Conservation (phyloP, 2,329 filamentous ascomycete genomes). For the Calonectria multiphialidica region DNA sequence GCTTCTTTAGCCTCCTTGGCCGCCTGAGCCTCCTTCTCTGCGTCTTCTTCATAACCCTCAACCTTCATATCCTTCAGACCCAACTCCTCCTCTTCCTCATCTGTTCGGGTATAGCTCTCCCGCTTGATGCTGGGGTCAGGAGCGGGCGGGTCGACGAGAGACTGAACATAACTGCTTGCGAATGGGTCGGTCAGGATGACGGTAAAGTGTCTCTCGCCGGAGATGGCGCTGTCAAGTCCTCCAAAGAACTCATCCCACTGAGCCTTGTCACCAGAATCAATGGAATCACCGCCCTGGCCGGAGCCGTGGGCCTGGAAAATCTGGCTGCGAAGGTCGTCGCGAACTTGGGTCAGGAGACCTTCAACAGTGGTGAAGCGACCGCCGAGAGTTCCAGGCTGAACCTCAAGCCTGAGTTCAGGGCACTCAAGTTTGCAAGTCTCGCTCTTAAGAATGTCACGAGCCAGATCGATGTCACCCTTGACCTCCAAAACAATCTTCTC, state of each 20-base stretch:
- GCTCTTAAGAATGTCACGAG: slow-evolving; percentile 94
- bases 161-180: slow-evolving; percentile 94
- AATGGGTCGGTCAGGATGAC: slow-evolving; percentile 89
- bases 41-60: slow-evolving; percentile 78
- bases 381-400: slow-evolving; percentile 94
- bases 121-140: slow-evolving; percentile 83
- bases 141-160: slow-evolving; percentile 78
- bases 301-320: slow-evolving; percentile 83
- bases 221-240: slow-evolving; percentile 81
- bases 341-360: slow-evolving; percentile 91
- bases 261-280: slow-evolving; percentile 72
- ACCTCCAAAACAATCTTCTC: slow-evolving; percentile 85
- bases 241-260: slow-evolving; percentile 88
- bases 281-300: slow-evolving; percentile 80
- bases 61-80: slow-evolving; percentile 93
- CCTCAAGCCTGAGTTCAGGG: slow-evolving; percentile 86
- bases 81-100: slow-evolving; percentile 93
- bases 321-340: slow-evolving; percentile 87
- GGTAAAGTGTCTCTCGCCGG: slow-evolving; percentile 83
- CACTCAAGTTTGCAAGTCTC: slow-evolving; percentile 91
- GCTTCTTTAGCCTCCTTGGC: slow-evolving; percentile 27
- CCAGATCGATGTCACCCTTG: slow-evolving; percentile 77
- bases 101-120: slow-evolving; percentile 87
- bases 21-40: slow-evolving; percentile 44
- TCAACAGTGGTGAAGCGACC: slow-evolving; percentile 98